phyloP scores from a whole-genome alignment of 2,329 filamentous ascomycete species.

The Hymenoscyphus infarciens region DNA sequence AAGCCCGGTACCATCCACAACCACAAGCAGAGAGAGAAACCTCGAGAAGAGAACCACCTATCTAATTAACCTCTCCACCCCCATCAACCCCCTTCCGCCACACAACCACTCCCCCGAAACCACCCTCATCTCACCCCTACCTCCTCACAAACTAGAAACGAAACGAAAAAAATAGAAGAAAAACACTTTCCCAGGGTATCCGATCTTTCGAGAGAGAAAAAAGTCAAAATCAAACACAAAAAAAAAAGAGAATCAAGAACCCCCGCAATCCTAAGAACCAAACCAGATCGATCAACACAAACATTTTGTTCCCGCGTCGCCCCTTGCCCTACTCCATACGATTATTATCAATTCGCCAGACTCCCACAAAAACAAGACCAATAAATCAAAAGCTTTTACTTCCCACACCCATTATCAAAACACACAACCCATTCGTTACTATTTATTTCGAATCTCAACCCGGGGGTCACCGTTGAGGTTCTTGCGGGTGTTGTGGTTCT shows the following conservation, averaged over 20 bases:
- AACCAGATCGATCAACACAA: slow-evolving; percentile 8
- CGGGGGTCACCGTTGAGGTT: slow-evolving; percentile 14
- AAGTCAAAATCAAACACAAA: slow-evolving; percentile 16
- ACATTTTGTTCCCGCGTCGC: not conserved
- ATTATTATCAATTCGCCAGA: not conserved
- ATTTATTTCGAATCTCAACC: not conserved
- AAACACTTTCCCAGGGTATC: slow-evolving; percentile 27
- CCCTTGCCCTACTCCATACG: not conserved
- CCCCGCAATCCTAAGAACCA: slow-evolving; percentile 7
- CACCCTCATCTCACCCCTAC: too few relatives aligned
- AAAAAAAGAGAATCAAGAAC: slow-evolving; percentile 6
- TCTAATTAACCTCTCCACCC: not conserved
- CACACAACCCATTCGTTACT: not conserved
- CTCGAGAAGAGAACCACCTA: not conserved
- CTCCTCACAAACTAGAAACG: not conserved
- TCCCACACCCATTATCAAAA: slow-evolving; percentile 6
- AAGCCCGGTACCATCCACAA: not conserved
- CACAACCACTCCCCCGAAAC: too few relatives aligned
- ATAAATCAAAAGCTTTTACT: slow-evolving; percentile 1
- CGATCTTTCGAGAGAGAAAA: slow-evolving; percentile 25
- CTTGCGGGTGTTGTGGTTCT: slow-evolving; percentile 1
- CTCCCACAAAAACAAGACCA: slow-evolving; percentile 2
- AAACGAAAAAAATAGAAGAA: slow-evolving; percentile 5
- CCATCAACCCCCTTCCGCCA: too few relatives aligned
- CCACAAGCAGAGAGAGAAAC: not conserved